Conservation (phyloP, 208 protist species). For the Wallacemonas sp. region DNA sequence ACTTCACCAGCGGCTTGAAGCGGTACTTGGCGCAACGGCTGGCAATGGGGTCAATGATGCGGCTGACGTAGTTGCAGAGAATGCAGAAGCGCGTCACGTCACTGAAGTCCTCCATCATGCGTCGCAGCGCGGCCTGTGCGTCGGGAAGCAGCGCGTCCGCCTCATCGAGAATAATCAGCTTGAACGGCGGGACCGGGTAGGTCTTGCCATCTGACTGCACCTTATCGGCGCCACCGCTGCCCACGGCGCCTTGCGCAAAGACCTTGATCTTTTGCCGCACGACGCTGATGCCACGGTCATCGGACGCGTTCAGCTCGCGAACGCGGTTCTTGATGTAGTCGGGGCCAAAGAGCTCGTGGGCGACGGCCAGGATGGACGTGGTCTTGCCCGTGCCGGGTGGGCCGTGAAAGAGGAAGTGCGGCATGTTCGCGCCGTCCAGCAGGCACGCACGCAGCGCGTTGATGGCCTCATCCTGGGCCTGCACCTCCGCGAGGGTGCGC, state of each 20-base stretch:
- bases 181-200: constrained; percentile 94
- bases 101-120: constrained; percentile 98
- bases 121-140: constrained; percentile 97
- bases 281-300: constrained; percentile 99
- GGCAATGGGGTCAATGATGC: constrained; percentile 99
- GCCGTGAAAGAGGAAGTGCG: constrained; percentile 99
- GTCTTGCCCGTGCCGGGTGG: constrained; percentile 99
- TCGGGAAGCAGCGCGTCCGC: constrained; percentile 98
- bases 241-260: constrained; percentile 95
- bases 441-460: constrained; percentile 91
- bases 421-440: constrained; percentile 91
- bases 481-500: constrained; percentile 92
- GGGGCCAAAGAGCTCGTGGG: constrained; percentile 97
- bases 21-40: constrained; percentile 99
- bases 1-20: constrained; percentile 95
- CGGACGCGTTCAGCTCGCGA: constrained; percentile 99
- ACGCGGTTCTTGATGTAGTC: constrained; percentile 91
- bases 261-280: constrained; percentile 98
- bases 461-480: constrained; percentile 96
- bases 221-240: constrained; percentile 46
- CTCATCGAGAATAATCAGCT: constrained; percentile 99
- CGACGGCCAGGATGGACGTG: constrained; percentile 97
- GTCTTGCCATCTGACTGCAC: constrained; percentile 83
- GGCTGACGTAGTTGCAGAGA: constrained; percentile 99
- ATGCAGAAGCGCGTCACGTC: constrained; percentile 99